Conservation (phyloP, 352 stramenopile genomes). For the Pythium scleroteichum region DNA sequence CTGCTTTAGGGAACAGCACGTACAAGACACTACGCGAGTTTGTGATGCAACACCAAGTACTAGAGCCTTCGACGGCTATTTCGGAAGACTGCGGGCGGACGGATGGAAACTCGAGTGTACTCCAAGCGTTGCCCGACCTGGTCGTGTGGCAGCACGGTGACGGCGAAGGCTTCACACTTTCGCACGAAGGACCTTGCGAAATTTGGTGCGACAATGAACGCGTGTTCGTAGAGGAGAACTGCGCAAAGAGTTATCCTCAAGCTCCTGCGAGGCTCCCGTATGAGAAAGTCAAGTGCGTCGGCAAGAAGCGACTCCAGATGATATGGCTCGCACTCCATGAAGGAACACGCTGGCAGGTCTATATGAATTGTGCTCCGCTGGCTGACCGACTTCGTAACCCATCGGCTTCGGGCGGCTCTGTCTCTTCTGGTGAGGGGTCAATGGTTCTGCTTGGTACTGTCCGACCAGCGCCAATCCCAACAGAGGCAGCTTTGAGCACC, state of each 20-base stretch:
- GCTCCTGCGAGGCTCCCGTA: slow-evolving; percentile 21
- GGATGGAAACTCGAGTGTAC: neutral
- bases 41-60: slow-evolving; percentile 22
- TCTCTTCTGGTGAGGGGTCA: neutral
- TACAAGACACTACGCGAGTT: slow-evolving; percentile 26
- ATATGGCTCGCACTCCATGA: slow-evolving; percentile 39
- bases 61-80: slow-evolving; percentile 6
- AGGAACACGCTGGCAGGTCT: slow-evolving; percentile 30
- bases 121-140: slow-evolving; percentile 18
- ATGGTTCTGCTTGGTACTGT: neutral
- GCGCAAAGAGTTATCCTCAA: slow-evolving; percentile 16
- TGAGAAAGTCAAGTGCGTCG: slow-evolving; percentile 28
- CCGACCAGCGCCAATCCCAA: neutral
- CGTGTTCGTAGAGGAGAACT: slow-evolving; percentile 25
- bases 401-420: neutral
- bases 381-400: neutral
- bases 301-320: slow-evolving; percentile 27
- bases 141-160: slow-evolving; percentile 28
- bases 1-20: slow-evolving; percentile 19
- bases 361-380: slow-evolving; percentile 34
- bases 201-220: slow-evolving; percentile 28
- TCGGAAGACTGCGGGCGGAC: slow-evolving; percentile 24
- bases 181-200: slow-evolving; percentile 31
- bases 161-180: slow-evolving; percentile 29
- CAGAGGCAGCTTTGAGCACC: neutral